Evolutionary conservation across 2,329 filamentous ascomycete genomes (phyloP), one percentile per base, ranked within the genome.

Genomic region (Cladosporium sp.): DNA sequence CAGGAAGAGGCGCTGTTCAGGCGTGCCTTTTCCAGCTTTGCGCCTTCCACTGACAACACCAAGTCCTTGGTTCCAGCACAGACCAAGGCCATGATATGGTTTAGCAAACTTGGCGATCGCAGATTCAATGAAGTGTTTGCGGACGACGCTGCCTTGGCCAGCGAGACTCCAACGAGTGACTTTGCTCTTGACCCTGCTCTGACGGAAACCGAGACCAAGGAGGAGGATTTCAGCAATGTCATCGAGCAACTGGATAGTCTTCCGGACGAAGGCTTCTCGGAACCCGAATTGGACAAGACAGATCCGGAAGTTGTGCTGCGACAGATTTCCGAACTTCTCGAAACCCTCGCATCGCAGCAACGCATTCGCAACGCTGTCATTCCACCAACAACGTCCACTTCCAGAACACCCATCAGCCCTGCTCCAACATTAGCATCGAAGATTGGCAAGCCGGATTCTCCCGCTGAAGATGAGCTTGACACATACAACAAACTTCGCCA

Each of bases 21-120:
- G 31, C 82, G 85, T 51, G 87, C 84, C 1, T 92, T 90, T 67
- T 89, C 86, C 0, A 87, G 85, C 63, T 92, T 91, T 66, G 87
- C 87, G 5, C 87, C 87, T 0, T 83, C 80, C 48, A 84, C 81
- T 60, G 87, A 92, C 66, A 84, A 91, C 63, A 79, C 85, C 3
- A 81, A 78, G 10, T 85, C 87, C 5, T 75, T 90, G 53, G 75
- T 89, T 3, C 81, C 87, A 0, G 82, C 84, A 1, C 81, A 81
- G 33, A 77, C 82, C 46, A 81, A 87, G 54, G 82, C 83, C 49
- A 80, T 81, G 52, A 61, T 91, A 45, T 91, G 87, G 86, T 92
- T 87, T 86, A 83, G 89, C 64, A 82, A 81, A 56, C 73, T 80
- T 48, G 87, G 87, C 28, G 79, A 82, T 59, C 80, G 80, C 55